phyloP scores from a whole-genome alignment of 75 land plant genomes.

The Pinus taeda region DNA sequence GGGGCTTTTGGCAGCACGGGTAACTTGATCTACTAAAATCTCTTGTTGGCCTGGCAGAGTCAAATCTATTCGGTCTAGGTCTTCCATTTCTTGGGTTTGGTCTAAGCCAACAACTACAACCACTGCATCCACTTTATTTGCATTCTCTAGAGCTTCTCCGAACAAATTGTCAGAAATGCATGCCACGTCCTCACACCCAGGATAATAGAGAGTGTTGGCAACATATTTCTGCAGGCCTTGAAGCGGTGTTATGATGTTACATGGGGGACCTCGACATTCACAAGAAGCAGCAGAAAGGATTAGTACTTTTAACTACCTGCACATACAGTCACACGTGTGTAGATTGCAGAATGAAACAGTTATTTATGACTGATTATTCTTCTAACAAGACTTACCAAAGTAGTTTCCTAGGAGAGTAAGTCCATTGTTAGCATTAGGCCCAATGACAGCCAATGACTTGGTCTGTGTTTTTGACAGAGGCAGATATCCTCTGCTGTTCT shows the following conservation, averaged over 20 bases:
- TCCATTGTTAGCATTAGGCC: constrained; percentile 66
- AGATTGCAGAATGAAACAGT: no score
- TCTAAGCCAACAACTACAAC: constrained; percentile 76
- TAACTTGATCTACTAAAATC: constrained; percentile 48
- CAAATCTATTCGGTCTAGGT: constrained; percentile 63
- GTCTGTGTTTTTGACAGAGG: constrained; percentile 41
- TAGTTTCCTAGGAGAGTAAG: constrained; percentile 71
- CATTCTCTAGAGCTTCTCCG: constrained; percentile 43
- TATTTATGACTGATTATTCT: neutral
- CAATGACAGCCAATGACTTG: constrained; percentile 65
- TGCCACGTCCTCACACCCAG: constrained; percentile 60
- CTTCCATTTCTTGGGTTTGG: constrained; percentile 76
- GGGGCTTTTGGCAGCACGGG: constrained; percentile 49
- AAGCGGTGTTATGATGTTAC: constrained; percentile 48
- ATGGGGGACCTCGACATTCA: constrained; percentile 62
- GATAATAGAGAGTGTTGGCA: constrained; percentile 23
- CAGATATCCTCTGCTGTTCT: constrained; percentile 55
- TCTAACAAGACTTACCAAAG: constrained; percentile 46
- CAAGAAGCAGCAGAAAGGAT: neutral
- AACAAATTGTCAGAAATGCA: constrained; percentile 51
- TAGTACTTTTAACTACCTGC: neutral
- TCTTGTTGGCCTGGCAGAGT: constrained; percentile 85
- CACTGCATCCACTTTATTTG: constrained; percentile 61
- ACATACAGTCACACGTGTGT: no score
- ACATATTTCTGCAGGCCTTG: constrained; percentile 36